Evolutionary conservation across 805 yeast genomes (phyloP).

Genomic region (Saccharomycopsis schoenii): DNA sequence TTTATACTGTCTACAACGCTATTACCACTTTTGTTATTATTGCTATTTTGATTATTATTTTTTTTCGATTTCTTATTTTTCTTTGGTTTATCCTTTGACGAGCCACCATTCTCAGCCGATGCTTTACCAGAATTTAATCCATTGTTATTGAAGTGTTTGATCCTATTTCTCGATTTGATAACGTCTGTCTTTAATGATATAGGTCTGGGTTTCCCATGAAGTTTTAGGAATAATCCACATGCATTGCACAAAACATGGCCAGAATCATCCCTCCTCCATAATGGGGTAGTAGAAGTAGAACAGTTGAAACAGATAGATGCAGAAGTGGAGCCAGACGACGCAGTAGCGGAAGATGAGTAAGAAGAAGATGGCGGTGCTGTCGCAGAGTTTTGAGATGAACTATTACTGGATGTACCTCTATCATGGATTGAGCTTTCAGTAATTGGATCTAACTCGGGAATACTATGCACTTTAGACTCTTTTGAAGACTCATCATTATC

Average conservation of each 20-base stretch:
- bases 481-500: too few species aligned
- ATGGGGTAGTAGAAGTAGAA: slow-evolving; percentile 84
- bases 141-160: slow-evolving; percentile 36
- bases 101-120: neutral
- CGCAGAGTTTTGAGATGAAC: neutral
- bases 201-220: slow-evolving; percentile 91
- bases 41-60: neutral
- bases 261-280: slow-evolving; percentile 91
- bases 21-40: neutral
- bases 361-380: neutral
- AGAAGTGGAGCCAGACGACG: neutral
- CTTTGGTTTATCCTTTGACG: neutral
- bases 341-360: neutral
- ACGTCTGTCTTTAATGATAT: slow-evolving; percentile 86
- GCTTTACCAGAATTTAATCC: neutral
- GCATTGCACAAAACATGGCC: slow-evolving; percentile 92
- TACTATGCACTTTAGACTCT: too few species aligned
- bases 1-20: slow-evolving; percentile 12
- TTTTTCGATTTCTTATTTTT: slow-evolving; percentile 3
- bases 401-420: neutral
- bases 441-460: too few species aligned
- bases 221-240: slow-evolving; percentile 78
- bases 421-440: neutral
- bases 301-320: slow-evolving; percentile 62
- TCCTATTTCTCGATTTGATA: slow-evolving; percentile 82